Base-by-base conservation (phyloP, 495 filamentous ascomycete genomes). In the Talaromyces borbonicus region DNA sequence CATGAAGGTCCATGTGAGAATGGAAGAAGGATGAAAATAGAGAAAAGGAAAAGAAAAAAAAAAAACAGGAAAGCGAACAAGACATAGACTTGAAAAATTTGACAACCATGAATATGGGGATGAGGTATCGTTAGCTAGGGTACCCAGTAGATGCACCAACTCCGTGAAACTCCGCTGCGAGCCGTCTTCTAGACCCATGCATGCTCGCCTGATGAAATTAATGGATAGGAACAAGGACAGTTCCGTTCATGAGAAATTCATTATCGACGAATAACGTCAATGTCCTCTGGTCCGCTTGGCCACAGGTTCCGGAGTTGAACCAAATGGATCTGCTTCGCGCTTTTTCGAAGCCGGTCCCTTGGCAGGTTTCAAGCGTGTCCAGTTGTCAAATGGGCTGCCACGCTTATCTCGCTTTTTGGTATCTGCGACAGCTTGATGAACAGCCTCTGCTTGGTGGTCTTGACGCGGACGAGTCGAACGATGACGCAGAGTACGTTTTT, bases 331-430 rank as follows among this genome's bases (percentile, higher is more conserved):
- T 16, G 57, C 58, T 25, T 64, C 60, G 25, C 60, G 51, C 44
- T 68, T 68, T 37, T 57, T 56, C 25, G 58, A 29, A 20, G 58
- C 55, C 18, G 52, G 40, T 8, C 43, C 52, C 35, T 50, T 31
- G 8, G 60, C 55, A 39, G 62, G 55, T 2, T 86, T 86, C 49
- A 71, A 74, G 15, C 80, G 73, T 30, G 67, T 66, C 81, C 82
- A 87, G 39, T 63, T 63, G 50, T 78, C 74, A 51, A 86, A 88
- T 0, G 81, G 79, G 53, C 80, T 84, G 9, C 62, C 61, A 50
- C 74, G 78, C 36, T 55, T 54, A 24, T 42, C 50, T 35, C 33
- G 40, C 22, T 66, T 67, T 50, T 56, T 57, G n/a, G 51, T 35
- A 27, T 56, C 53, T 5, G 52, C 22, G n/a, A 46, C 30, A 6